phyloP scores from a whole-genome alignment of 352 stramenopile genomes.

The Nothophytophthora sp. region DNA sequence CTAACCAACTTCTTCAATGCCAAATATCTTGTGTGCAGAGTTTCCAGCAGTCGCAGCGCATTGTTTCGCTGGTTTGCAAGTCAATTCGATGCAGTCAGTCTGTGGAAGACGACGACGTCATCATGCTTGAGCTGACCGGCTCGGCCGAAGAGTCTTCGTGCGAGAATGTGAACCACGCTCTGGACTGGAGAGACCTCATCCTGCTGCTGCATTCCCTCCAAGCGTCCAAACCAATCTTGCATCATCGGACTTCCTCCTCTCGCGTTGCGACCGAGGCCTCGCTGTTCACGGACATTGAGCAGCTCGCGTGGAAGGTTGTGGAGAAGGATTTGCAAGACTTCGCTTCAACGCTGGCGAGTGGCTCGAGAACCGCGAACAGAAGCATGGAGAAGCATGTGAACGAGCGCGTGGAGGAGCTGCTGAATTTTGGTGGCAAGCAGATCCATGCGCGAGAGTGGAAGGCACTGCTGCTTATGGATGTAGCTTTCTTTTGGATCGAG shows the following conservation, averaged over 20 bases:
- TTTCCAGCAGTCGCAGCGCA: slow-evolving; percentile 55
- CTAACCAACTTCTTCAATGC: slow-evolving; percentile 2
- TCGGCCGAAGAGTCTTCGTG: slow-evolving; percentile 5
- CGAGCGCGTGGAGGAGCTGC: slow-evolving; percentile 39
- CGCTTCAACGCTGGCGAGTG: neutral
- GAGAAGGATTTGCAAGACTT: slow-evolving; percentile 19
- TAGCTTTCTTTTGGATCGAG: slow-evolving; percentile 66
- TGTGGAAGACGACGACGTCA: slow-evolving; percentile 1
- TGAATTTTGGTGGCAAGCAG: slow-evolving; percentile 71
- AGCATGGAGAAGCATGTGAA: slow-evolving; percentile 27
- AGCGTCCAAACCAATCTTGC: slow-evolving; percentile 79
- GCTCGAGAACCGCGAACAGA: slow-evolving; percentile 2
- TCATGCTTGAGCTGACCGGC: slow-evolving; percentile 5
- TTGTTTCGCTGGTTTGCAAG: slow-evolving; percentile 47
- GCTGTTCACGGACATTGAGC: slow-evolving; percentile 47
- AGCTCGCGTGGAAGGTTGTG: slow-evolving; percentile 42
- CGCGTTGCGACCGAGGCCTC: slow-evolving; percentile 50
- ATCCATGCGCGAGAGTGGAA: slow-evolving; percentile 78
- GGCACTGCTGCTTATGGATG: slow-evolving; percentile 71
- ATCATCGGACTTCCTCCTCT: slow-evolving; percentile 59
- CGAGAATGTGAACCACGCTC: slow-evolving; percentile 4
- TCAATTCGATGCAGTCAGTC: slow-evolving; percentile 39
- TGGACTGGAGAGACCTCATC: slow-evolving; percentile 64
- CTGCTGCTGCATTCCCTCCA: slow-evolving; percentile 76
- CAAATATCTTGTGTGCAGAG: slow-evolving; percentile 35